Percentiles rank a stretch among this genome's conserved stretches.
These are phyloP conservation scores for Cystofilobasidium bisporidii DNA, from an alignment of 768 basidiomycete species.

Conservation along the genomic window DNA sequence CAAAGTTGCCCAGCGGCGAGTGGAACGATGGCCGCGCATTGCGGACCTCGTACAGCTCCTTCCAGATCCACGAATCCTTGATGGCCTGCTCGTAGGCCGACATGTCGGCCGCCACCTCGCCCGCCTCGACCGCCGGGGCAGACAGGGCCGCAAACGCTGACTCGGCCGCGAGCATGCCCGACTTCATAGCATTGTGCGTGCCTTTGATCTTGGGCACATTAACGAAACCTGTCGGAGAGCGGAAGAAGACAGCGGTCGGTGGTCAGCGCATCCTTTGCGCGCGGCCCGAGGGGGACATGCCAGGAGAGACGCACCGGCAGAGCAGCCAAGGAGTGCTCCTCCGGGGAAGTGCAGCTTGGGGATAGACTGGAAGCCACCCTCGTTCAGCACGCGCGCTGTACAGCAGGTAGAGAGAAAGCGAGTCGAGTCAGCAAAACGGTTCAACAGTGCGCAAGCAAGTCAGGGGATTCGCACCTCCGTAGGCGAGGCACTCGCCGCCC, in stretches of 20 bases:
- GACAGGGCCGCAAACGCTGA: slow-evolving; percentile 59
- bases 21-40: slow-evolving; percentile 84
- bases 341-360: slow-evolving; percentile 84
- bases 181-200: slow-evolving; percentile 98
- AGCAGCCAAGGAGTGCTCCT: slow-evolving; percentile 87
- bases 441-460: too few species aligned
- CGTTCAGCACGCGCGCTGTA: slow-evolving; percentile 67
- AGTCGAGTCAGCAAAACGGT: not conserved
- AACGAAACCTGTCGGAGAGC: not conserved
- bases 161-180: slow-evolving; percentile 93
- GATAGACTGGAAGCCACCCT: slow-evolving; percentile 86
- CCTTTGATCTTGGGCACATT: slow-evolving; percentile 62
- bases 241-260: not conserved
- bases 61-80: slow-evolving; percentile 70
- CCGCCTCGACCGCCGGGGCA: not conserved
- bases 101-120: slow-evolving; percentile 52
- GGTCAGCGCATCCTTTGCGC: not conserved
- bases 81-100: slow-evolving; percentile 60
- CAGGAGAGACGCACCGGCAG: slow-evolving; percentile 45
- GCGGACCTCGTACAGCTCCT: slow-evolving; percentile 77
- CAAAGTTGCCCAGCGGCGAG: slow-evolving; percentile 65
- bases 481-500: slow-evolving; percentile 69
- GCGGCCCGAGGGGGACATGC: too few species aligned
- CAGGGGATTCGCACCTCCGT: slow-evolving; percentile 54
- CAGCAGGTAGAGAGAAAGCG: not conserved